Conservation (phyloP, 371 early-diverging fungal genomes). For the Mortierella polycephala region DNA sequence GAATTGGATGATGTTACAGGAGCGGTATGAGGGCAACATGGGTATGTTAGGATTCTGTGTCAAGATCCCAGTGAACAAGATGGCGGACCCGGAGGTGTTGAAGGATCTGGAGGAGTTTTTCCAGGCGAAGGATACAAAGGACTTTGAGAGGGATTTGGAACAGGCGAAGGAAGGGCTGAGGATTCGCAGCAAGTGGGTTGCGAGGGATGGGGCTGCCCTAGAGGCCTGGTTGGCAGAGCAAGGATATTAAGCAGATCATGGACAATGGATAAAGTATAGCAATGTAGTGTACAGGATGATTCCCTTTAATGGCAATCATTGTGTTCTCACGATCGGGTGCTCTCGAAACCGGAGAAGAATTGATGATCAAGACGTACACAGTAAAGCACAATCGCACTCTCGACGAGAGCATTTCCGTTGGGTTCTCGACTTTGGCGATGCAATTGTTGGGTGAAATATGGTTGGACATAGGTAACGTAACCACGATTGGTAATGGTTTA, state of each 20-base stretch:
- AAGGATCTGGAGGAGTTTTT: conserved; percentile 79
- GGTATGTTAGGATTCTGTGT: conserved; percentile 79
- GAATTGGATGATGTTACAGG: conserved; percentile 24
- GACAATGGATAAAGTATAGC: background rate
- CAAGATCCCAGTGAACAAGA: conserved; percentile 72
- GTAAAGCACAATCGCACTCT: background rate
- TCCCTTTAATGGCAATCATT: too few species aligned
- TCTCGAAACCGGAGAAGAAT: too few species aligned
- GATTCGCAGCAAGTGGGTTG: conserved; percentile 81
- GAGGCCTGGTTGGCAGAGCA: conserved; percentile 69
- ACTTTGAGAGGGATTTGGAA: conserved; percentile 75
- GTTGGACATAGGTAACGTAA: too few species aligned
- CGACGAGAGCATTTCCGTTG: background rate
- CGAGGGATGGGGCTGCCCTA: conserved; percentile 77
- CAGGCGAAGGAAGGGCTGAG: conserved; percentile 88
- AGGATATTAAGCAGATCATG: conserved; percentile 19
- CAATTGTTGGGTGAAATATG: too few species aligned
- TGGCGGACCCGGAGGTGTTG: conserved; percentile 68
- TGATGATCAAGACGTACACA: too few species aligned
- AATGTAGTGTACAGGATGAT: too few species aligned
- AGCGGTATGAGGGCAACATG: conserved; percentile 76
- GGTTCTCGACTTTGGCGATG: too few species aligned
- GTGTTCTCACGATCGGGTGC: too few species aligned
- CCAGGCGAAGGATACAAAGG: conserved; percentile 75
- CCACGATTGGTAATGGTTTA: too few species aligned